Evolutionary conservation across 1,284 basidiomycete species (phyloP), one percentile per base, ranked within the genome.

Genomic region (Ustilago tritici): DNA sequence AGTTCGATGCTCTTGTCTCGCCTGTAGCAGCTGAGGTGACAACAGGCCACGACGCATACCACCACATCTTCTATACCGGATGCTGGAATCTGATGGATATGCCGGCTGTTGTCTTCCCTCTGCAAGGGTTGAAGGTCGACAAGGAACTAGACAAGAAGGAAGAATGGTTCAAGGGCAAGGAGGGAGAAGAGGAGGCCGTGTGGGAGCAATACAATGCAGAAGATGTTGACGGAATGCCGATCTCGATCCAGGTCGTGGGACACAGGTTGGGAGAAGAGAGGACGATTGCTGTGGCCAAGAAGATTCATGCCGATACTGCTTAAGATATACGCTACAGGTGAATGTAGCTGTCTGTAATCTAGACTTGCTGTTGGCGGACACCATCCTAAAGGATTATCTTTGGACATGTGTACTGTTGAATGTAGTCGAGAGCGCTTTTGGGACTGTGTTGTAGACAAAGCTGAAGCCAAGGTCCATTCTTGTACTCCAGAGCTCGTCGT

Each of bases 1-100:
- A 58, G 28, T 64, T 71, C 31, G 77, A 80, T 40, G 77, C 72
- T 12, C 60, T 80, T 47, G 14, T 80, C 9, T 65, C 68, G 40
- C 78, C 78, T 23, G 72, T 65, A 4, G 70, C 78, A 4, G 73
- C 78, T 14, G 71, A 76, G 14, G 72, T 66, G 35, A 46, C 61
- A 4, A 76, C 77, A 0, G 46, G 35, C 11, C 70, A 80, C 59
- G 78, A 76, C 34, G 66, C 58, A 7, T 76, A 56, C 61, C 72
- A 78, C 19, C 76, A 80, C 61, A 71, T 78, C 60, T 72, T 74
- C 55, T 78, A 76, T 54, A 80, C 78, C 32, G 75, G 70, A n/a
- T 55, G 56, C 23, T 80, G 79, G 79, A 80, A 80, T 47, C 57
- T 80, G 28, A 76, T 80, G 76, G 77, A 80, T 50, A 63, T 61